Evolutionary conservation across 768 basidiomycete genomes (phyloP).

Genomic region (Sporobolomyces phaffii): DNA sequence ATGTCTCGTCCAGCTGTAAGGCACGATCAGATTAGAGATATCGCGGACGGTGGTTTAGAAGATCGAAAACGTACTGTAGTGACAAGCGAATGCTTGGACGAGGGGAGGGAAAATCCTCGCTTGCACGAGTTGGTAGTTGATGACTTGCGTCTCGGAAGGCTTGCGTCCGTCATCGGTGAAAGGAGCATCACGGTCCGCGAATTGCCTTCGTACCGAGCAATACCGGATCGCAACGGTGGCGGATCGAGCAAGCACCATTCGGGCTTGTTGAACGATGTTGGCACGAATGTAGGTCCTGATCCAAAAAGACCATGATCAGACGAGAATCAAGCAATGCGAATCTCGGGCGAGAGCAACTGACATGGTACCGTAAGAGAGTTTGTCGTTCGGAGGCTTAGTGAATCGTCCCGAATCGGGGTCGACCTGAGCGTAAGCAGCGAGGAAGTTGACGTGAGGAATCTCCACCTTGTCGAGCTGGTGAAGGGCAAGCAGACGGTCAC

Average conservation of each 20-base stretch:
- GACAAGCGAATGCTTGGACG: conserved; percentile 34
- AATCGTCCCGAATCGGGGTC: conserved; percentile 39
- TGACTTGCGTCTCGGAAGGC: conserved; percentile 40
- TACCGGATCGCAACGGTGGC: conserved; percentile 44
- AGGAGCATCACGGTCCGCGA: conserved; percentile 43
- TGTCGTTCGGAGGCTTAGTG: conserved; percentile 36
- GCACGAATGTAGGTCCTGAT: conserved; percentile 34
- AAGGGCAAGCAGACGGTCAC: conserved; percentile 10
- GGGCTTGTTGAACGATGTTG: conserved; percentile 41
- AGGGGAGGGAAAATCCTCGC: conserved; percentile 38
- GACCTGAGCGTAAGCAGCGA: conserved; percentile 40
- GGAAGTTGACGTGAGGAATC: conserved; percentile 44
- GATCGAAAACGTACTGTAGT: conserved; percentile 16
- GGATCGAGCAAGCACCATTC: conserved; percentile 41
- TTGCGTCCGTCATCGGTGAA: conserved; percentile 33
- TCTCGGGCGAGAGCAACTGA: neutral
- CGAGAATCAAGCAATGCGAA: neutral
- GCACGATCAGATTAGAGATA: neutral
- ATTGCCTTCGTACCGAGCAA: conserved; percentile 43
- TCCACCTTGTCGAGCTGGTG: conserved; percentile 40
- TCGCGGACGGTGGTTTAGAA: neutral
- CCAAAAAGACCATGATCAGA: neutral
- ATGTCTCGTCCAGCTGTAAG: conserved; percentile 29
- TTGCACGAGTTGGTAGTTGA: conserved; percentile 45
- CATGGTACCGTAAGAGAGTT: conserved; percentile 41